Percentiles rank a stretch among this genome's conserved stretches.
Evolutionary conservation across 768 basidiomycete genomes (phyloP).

Genomic region (Termitomyces sp.): DNA sequence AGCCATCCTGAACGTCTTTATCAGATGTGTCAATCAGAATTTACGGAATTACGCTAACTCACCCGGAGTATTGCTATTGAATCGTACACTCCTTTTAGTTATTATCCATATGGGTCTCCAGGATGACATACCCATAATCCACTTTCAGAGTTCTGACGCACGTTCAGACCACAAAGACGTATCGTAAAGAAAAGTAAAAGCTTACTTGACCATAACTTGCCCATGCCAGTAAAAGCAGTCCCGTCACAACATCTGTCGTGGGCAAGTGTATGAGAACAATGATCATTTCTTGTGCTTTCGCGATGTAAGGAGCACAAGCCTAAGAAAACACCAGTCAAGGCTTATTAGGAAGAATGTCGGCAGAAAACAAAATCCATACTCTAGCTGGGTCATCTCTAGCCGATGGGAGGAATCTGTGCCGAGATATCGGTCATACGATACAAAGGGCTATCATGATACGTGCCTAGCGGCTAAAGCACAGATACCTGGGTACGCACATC

Average conservation of each 20-base stretch:
- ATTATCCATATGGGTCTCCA: background rate
- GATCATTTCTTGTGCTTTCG: conserved; percentile 12
- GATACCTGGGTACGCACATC: conserved; percentile 1
- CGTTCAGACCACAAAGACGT: background rate
- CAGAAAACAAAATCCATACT: background rate
- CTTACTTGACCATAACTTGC: conserved; percentile 13
- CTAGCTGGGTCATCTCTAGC: conserved; percentile 11
- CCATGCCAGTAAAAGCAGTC: conserved; percentile 12
- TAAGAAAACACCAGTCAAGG: background rate
- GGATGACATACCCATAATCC: conserved; percentile 11
- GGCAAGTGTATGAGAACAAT: conserved; percentile 12
- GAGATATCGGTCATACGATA: background rate
- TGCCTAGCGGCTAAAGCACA: conserved; percentile 10
- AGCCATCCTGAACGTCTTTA: conserved; percentile 6
- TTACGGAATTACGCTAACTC: background rate
- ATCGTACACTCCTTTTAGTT: background rate
- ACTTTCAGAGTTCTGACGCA: conserved; percentile 12
- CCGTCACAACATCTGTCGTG: conserved; percentile 12
- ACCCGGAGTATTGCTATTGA: conserved; percentile 14
- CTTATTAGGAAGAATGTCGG: background rate
- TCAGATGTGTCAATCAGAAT: background rate
- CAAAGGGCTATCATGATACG: background rate
- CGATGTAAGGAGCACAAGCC: conserved; percentile 12
- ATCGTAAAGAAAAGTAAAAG: background rate
- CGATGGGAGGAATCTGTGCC: conserved; percentile 8